These are phyloP conservation scores for Nepenthes mirabilis DNA, from an alignment of 148 eudicot species.

Conservation along the genomic window DNA sequence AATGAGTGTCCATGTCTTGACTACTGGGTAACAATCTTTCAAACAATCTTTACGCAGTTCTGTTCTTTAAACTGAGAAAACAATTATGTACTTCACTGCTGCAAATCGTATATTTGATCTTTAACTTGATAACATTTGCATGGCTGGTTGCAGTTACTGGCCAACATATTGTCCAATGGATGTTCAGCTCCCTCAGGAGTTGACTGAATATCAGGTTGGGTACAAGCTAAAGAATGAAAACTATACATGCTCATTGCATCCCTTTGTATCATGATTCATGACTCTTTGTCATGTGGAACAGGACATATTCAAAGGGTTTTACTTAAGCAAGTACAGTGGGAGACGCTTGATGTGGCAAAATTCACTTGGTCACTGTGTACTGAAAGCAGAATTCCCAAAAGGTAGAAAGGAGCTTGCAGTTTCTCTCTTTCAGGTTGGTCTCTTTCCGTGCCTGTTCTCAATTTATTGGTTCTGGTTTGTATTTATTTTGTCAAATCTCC, in stretches of 20 bases:
- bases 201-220: constrained; percentile 90
- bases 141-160: constrained; percentile 69
- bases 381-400: constrained; percentile 79
- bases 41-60: not conserved
- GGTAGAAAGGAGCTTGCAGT: constrained; percentile 96
- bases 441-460: not conserved
- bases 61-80: too few relatives aligned
- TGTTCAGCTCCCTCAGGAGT: constrained; percentile 89
- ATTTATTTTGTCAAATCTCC: not conserved
- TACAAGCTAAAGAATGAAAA: constrained; percentile 3
- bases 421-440: constrained; percentile 90
- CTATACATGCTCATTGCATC: not conserved
- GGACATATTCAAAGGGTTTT: constrained; percentile 95
- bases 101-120: constrained; percentile 1
- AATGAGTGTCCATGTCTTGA: constrained; percentile 95
- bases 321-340: constrained; percentile 89
- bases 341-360: constrained; percentile 99
- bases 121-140: constrained; percentile 3
- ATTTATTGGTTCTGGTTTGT: not conserved
- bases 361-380: constrained; percentile 88
- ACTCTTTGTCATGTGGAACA: constrained; percentile 16
- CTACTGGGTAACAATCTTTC: constrained; percentile 57
- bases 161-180: constrained; percentile 99
- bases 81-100: not conserved
- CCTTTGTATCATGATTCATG: not conserved